A percentile compares a stretch with the other conserved stretches of the same genome.
These are phyloP conservation scores for Actinomortierella ambigua DNA, from an alignment of 371 early-diverging fungal genomes.

Conservation along the genomic window DNA sequence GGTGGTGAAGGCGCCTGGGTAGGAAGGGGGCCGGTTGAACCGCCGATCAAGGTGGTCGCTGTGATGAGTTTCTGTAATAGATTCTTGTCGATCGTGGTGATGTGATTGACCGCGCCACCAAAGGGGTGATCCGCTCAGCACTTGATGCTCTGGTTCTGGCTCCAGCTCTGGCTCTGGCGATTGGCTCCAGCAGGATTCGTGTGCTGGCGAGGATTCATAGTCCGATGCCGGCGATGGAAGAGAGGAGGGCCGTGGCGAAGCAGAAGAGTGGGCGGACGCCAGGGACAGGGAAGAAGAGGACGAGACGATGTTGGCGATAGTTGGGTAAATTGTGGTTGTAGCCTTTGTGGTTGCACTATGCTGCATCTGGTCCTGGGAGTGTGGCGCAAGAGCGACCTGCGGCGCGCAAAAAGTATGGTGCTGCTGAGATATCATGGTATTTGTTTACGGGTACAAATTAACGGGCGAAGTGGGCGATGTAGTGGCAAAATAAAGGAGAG, in stretches of 20 bases:
- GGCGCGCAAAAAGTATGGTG: no score
- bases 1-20: conserved; percentile 20
- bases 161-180: no score
- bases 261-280: background rate
- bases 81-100: background rate
- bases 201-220: conserved; percentile 7
- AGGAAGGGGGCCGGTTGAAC: background rate
- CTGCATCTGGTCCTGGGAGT: no score
- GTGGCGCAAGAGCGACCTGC: no score
- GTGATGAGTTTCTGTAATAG: background rate
- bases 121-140: conserved; percentile 33
- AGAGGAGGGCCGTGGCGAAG: background rate
- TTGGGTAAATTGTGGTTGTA: conserved; percentile 21
- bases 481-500: background rate
- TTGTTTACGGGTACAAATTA: no score
- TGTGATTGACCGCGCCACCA: background rate
- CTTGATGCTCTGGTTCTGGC: conserved; percentile 30
- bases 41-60: background rate
- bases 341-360: no score
- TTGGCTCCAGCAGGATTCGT: no score
- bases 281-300: background rate
- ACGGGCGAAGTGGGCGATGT: no score
- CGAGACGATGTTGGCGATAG: conserved; percentile 27
- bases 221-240: conserved; percentile 9
- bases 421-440: no score